Conservation (phyloP, 164 flowering plant genomes). For the Chloranthus sessilifolius region DNA sequence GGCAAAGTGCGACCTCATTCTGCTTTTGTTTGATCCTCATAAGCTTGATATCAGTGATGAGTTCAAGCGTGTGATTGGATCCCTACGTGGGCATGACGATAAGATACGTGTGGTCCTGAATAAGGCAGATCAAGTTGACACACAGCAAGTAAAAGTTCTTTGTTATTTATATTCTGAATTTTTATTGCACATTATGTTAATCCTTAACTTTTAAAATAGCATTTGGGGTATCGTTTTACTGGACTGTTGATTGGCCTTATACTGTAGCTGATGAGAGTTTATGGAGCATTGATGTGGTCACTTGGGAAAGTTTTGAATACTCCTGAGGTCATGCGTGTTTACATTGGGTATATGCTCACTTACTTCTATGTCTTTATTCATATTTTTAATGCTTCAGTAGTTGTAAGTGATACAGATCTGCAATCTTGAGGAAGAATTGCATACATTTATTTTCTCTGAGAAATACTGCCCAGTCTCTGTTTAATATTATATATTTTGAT, state of each 20-base stretch:
- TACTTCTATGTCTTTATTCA: neutral
- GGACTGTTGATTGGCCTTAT: neutral
- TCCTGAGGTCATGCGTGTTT: conserved; percentile 89
- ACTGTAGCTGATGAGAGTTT: conserved; percentile 68
- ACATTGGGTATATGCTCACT: conserved; percentile 70
- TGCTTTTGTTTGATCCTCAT: conserved; percentile 94
- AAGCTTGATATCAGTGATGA: conserved; percentile 96
- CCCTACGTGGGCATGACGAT: conserved; percentile 94
- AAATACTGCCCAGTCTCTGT: too few relatives aligned
- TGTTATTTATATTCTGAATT: neutral
- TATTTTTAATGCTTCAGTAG: neutral
- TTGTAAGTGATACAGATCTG: too few relatives aligned
- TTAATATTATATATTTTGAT: conserved; percentile 1
- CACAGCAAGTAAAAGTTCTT: conserved; percentile 66
- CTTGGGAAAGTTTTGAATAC: conserved; percentile 95
- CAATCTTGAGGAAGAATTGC: too few relatives aligned
- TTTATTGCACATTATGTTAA: neutral
- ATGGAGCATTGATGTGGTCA: conserved; percentile 99
- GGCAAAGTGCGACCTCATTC: conserved; percentile 86
- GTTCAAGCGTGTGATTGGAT: conserved; percentile 90
- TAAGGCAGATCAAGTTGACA: conserved; percentile 98
- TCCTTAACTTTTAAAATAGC: neutral
- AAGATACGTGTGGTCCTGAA: conserved; percentile 96
- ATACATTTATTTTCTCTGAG: neutral
- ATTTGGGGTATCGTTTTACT: neutral